Evolutionary conservation across 345 rosid genomes (phyloP).

Genomic region (Aquilaria malaccensis): DNA sequence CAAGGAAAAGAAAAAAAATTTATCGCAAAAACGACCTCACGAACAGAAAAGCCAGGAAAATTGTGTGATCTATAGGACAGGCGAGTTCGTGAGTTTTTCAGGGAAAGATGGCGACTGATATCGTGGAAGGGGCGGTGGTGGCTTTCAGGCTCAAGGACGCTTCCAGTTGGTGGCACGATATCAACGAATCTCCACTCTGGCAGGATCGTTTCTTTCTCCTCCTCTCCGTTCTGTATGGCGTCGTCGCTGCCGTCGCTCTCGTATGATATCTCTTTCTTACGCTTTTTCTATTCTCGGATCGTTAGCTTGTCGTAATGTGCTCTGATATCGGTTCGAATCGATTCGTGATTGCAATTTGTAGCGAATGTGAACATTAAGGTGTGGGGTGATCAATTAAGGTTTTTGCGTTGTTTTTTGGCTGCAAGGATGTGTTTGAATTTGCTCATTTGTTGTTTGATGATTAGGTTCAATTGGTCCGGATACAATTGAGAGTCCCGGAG

Average conservation of each 20-base stretch:
- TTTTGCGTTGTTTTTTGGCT: background rate
- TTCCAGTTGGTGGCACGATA: slow-evolving; percentile 62
- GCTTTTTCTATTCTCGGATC: background rate
- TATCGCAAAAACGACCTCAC: too few relatives aligned
- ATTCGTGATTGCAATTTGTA: background rate
- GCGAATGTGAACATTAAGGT: background rate
- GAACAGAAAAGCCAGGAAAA: background rate
- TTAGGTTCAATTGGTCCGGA: slow-evolving; percentile 81
- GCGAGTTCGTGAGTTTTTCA: background rate
- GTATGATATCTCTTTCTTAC: slow-evolving; percentile 19
- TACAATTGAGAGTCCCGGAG: slow-evolving; percentile 88
- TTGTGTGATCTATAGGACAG: background rate
- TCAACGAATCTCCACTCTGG: slow-evolving; percentile 62
- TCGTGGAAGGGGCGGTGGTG: slow-evolving; percentile 24
- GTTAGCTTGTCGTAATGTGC: background rate
- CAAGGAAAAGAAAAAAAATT: background rate
- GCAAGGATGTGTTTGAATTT: background rate
- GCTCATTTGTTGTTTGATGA: slow-evolving; percentile 8
- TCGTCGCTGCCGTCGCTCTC: slow-evolving; percentile 68
- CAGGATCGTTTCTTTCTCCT: slow-evolving; percentile 77
- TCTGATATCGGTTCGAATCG: background rate
- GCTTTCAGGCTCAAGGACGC: slow-evolving; percentile 44
- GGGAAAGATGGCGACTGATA: slow-evolving; percentile 22
- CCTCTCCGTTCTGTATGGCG: slow-evolving; percentile 60
- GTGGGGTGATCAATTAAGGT: background rate